phyloP scores from a whole-genome alignment of 345 rosid species.

The Dipteronia dyeriana region DNA sequence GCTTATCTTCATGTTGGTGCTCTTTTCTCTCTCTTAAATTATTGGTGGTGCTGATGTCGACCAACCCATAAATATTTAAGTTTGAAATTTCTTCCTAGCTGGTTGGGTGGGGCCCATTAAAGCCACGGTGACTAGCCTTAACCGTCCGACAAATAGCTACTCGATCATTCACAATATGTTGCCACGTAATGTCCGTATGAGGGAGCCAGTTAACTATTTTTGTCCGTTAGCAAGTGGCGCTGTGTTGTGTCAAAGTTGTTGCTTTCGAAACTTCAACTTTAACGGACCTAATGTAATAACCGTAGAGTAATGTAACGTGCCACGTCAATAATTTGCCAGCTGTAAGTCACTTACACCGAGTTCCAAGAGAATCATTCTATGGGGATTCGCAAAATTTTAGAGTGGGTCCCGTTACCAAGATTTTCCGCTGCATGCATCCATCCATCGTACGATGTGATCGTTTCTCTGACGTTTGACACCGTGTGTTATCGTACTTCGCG shows the following conservation, averaged over 20 bases:
- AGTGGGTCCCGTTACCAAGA: slow-evolving; percentile 20
- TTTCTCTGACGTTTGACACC: slow-evolving; percentile 13
- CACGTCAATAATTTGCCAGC: slow-evolving; percentile 49
- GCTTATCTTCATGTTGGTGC: not conserved
- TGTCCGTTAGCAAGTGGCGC: slow-evolving; percentile 31
- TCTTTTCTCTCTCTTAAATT: slow-evolving; percentile 21
- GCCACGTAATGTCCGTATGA: slow-evolving; percentile 16
- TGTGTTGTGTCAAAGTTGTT: slow-evolving; percentile 18
- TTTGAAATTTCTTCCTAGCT: not conserved
- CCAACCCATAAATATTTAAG: slow-evolving; percentile 20
- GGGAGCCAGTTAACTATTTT: not conserved
- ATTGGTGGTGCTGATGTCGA: slow-evolving; percentile 20
- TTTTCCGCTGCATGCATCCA: slow-evolving; percentile 36
- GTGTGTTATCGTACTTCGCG: slow-evolving; percentile 11
- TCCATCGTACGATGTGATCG: slow-evolving; percentile 27
- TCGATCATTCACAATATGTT: not conserved
- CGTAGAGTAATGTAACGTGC: slow-evolving; percentile 18
- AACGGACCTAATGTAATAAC: slow-evolving; percentile 38
- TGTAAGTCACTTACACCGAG: slow-evolving; percentile 46
- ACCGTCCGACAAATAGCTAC: slow-evolving; percentile 1
- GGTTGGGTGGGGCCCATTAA: not conserved
- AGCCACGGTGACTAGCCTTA: not conserved
- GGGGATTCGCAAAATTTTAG: slow-evolving; percentile 30
- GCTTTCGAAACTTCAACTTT: slow-evolving; percentile 10
- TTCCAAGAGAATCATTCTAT: slow-evolving; percentile 36